phyloP scores from a whole-genome alignment of 2,329 filamentous ascomycete species.

The Hypoxylon sp. region DNA sequence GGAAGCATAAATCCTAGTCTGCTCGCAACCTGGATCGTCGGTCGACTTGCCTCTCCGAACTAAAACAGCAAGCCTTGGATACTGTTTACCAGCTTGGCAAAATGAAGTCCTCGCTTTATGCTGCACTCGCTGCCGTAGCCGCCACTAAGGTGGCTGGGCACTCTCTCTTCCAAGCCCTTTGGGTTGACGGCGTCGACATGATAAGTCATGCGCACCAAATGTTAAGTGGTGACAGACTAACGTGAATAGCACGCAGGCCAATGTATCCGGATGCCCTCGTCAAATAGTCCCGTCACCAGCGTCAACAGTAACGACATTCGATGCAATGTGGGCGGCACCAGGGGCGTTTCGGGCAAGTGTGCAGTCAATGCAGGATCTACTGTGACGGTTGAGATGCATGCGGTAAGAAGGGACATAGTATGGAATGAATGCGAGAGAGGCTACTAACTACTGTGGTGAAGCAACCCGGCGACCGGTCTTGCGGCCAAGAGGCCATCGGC shows the following conservation, averaged over 20 bases:
- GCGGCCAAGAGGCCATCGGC: slow-evolving; percentile 62
- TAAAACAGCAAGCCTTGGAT: slow-evolving; percentile 10
- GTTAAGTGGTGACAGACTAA: slow-evolving; percentile 38
- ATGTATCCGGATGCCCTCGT: slow-evolving; percentile 62
- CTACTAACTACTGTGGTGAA: slow-evolving; percentile 29
- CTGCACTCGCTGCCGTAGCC: slow-evolving; percentile 52
- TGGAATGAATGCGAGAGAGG: neutral
- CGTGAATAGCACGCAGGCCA: slow-evolving; percentile 51
- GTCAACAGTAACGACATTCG: slow-evolving; percentile 57
- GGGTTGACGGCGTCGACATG: slow-evolving; percentile 60
- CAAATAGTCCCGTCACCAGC: slow-evolving; percentile 64
- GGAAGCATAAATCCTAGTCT: slow-evolving; percentile 37
- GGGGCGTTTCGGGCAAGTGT: slow-evolving; percentile 57
- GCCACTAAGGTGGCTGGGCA: slow-evolving; percentile 59
- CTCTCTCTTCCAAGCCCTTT: slow-evolving; percentile 65
- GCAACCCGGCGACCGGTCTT: slow-evolving; percentile 61
- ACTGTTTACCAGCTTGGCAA: slow-evolving; percentile 31
- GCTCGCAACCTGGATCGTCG: slow-evolving; percentile 33
- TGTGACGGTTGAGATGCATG: slow-evolving; percentile 51
- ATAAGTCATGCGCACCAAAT: slow-evolving; percentile 41
- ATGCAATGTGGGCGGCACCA: slow-evolving; percentile 56
- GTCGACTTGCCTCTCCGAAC: slow-evolving; percentile 33
- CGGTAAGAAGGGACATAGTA: slow-evolving; percentile 31
- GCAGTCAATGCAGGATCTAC: slow-evolving; percentile 53
- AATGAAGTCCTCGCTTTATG: slow-evolving; percentile 55